Percentiles rank a stretch among this genome's conserved stretches.
Conservation (phyloP, 345 rosid genomes). For the Zanthoxylum bungeanum region DNA sequence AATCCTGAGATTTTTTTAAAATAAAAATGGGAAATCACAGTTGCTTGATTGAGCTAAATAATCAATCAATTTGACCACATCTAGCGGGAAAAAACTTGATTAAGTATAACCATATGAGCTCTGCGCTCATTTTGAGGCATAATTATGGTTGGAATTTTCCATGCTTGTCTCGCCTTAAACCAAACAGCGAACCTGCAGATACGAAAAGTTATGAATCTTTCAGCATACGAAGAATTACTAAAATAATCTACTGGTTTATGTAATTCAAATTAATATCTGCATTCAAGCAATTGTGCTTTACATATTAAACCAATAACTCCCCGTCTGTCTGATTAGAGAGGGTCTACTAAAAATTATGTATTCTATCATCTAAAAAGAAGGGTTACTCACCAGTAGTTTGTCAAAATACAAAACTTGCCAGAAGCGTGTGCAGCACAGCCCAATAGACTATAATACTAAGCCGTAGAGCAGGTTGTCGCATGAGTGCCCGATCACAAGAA, state of each 20-base stretch:
- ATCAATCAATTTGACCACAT: constrained; percentile 28
- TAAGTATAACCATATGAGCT: neutral
- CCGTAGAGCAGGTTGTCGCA: constrained; percentile 87
- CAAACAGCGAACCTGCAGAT: constrained; percentile 23
- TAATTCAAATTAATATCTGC: neutral
- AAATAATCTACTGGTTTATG: neutral
- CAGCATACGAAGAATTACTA: neutral
- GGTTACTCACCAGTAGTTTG: constrained; percentile 36
- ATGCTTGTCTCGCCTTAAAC: constrained; percentile 6
- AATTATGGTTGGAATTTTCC: constrained; percentile 5
- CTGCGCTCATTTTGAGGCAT: neutral
- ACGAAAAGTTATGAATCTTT: constrained; percentile 2
- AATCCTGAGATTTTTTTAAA: constrained; percentile 33
- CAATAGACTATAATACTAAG: constrained; percentile 81
- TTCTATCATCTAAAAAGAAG: neutral
- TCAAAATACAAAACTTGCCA: constrained; percentile 70
- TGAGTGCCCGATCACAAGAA: constrained; percentile 88
- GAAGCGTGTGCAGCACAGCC: constrained; percentile 82
- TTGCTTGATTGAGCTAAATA: constrained; percentile 39
- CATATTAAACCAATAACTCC: neutral
- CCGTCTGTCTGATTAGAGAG: neutral
- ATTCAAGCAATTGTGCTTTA: neutral
- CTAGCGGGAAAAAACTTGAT: neutral
- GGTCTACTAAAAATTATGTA: neutral
- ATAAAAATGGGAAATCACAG: constrained; percentile 35